Conservation (phyloP, 163 green algal species). For the Coccomyxa subellipsoidea region DNA sequence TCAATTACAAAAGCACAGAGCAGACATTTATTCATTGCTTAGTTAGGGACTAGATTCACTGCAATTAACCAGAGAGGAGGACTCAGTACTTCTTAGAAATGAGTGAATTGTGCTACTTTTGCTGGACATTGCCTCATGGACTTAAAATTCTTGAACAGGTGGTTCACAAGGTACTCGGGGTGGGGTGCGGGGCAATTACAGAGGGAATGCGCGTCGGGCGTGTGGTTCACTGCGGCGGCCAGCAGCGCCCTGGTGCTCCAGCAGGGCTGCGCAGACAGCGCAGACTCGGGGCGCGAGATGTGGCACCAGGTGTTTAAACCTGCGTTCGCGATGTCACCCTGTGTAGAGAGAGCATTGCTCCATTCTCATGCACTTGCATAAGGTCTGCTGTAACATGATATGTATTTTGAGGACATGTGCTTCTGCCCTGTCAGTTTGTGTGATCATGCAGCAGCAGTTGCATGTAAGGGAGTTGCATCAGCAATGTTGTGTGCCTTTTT, state of each 20-base stretch:
- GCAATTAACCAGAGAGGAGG: too few species aligned
- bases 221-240: constrained; percentile 37
- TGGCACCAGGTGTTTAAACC: constrained; percentile 20
- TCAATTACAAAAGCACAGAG: too few species aligned
- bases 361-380: too few species aligned
- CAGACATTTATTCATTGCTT: too few species aligned
- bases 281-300: not conserved
- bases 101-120: not conserved
- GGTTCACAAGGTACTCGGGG: constrained; percentile 37
- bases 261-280: not conserved
- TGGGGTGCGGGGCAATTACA: constrained; percentile 39
- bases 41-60: too few species aligned
- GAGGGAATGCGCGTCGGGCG: constrained; percentile 29
- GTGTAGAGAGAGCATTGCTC: too few species aligned
- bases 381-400: too few species aligned
- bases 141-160: not conserved
- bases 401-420: not conserved
- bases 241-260: constrained; percentile 20
- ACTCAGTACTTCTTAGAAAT: too few species aligned
- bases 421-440: not conserved
- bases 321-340: not conserved
- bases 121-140: too few species aligned
- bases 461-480: not conserved
- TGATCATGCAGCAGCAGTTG: not conserved
- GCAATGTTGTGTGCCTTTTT: too few species aligned